These are phyloP conservation scores for Alternaria viburni DNA, from an alignment of 2,329 filamentous ascomycete species.

Conservation along the genomic window DNA sequence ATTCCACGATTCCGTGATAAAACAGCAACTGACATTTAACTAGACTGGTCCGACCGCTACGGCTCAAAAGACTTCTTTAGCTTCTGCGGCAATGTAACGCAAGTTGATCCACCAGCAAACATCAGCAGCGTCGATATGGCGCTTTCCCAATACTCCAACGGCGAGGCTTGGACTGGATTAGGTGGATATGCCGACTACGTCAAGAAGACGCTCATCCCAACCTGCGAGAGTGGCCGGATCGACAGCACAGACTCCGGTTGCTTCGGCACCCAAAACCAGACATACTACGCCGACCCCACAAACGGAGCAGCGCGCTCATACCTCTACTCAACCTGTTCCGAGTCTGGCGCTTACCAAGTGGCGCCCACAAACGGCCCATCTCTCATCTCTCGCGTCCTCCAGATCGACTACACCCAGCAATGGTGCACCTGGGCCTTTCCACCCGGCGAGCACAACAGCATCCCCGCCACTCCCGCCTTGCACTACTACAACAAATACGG, in stretches of 20 bases:
- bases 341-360: constrained; percentile 59
- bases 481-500: constrained; percentile 56
- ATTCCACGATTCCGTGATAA: not conserved
- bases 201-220: constrained; percentile 53
- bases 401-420: constrained; percentile 60
- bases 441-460: constrained; percentile 52
- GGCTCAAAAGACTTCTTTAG: constrained; percentile 57
- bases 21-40: not conserved
- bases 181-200: constrained; percentile 62
- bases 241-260: constrained; percentile 51
- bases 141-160: constrained; percentile 57
- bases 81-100: constrained; percentile 61
- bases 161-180: constrained; percentile 58
- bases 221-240: constrained; percentile 52
- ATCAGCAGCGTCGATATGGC: constrained; percentile 55
- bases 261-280: constrained; percentile 53
- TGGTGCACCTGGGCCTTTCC: constrained; percentile 64
- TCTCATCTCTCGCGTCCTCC: constrained; percentile 57
- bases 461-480: constrained; percentile 54
- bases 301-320: constrained; percentile 55
- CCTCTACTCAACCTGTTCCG: constrained; percentile 58
- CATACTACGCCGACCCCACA: constrained; percentile 53
- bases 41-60: constrained; percentile 52
- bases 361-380: constrained; percentile 54
- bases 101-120: constrained; percentile 52